Conservation (phyloP, 1,284 basidiomycete species). For the Microbotryum silenes-acaulis region DNA sequence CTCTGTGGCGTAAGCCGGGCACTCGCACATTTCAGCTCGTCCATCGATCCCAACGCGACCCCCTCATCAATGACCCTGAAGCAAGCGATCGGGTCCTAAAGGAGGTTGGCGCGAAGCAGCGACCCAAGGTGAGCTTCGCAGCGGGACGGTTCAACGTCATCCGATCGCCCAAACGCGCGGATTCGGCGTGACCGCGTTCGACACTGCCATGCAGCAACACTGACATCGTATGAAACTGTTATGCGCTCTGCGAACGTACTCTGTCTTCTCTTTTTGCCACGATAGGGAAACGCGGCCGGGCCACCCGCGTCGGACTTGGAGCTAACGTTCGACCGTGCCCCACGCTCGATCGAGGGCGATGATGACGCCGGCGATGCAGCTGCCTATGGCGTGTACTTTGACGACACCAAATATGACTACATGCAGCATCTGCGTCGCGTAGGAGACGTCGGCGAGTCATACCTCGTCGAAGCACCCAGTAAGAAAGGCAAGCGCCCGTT, state of each 20-base stretch:
- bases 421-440: slow-evolving; percentile 88
- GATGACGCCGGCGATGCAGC: slow-evolving; percentile 71
- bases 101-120: slow-evolving; percentile 63
- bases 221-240: background rate
- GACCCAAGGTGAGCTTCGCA: slow-evolving; percentile 30
- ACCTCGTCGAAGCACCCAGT: slow-evolving; percentile 32
- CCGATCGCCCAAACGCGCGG: background rate
- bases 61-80: slow-evolving; percentile 87
- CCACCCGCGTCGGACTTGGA: slow-evolving; percentile 4
- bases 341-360: background rate
- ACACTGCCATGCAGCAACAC: too few relatives aligned
- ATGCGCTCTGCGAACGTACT: background rate
- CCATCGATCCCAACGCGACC: slow-evolving; percentile 91
- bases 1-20: slow-evolving; percentile 26
- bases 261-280: background rate
- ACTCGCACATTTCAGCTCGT: slow-evolving; percentile 62
- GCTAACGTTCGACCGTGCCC: background rate
- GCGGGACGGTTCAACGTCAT: background rate
- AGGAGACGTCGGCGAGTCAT: slow-evolving; percentile 56
- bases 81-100: slow-evolving; percentile 83
- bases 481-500: slow-evolving; percentile 24
- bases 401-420: slow-evolving; percentile 98
- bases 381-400: slow-evolving; percentile 85
- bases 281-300: slow-evolving; percentile 2
- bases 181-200: background rate